Conservation (phyloP, 2,329 filamentous ascomycete genomes). For the Gyromitra esculenta region DNA sequence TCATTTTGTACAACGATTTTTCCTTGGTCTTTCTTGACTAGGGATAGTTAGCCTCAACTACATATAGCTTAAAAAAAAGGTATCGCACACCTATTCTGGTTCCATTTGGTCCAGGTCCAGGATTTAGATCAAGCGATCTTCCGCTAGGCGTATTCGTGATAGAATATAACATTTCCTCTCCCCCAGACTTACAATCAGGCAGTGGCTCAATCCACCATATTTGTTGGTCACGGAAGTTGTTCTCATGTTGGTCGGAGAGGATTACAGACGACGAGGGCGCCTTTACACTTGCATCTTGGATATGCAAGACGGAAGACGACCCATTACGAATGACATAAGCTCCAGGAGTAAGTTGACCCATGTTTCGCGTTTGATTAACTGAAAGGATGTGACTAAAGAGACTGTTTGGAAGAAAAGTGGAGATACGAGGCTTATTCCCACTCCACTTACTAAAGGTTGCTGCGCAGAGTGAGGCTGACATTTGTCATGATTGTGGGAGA, state of each 20-base stretch:
- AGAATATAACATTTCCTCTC: slow-evolving; percentile 13
- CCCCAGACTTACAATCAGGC: neutral
- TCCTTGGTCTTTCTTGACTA: slow-evolving; percentile 12
- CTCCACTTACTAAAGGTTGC: neutral
- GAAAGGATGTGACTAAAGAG: neutral
- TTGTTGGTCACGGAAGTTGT: slow-evolving; percentile 27
- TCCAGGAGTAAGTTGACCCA: slow-evolving; percentile 30
- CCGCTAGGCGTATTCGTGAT: slow-evolving; percentile 23
- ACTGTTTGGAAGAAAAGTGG: neutral
- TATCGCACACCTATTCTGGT: slow-evolving; percentile 2
- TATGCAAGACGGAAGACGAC: slow-evolving; percentile 29
- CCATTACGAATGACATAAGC: slow-evolving; percentile 43
- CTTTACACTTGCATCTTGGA: slow-evolving; percentile 5
- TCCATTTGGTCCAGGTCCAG: slow-evolving; percentile 1
- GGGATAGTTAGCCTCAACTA: neutral
- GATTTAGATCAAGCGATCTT: slow-evolving; percentile 21
- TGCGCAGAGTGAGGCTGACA: neutral
- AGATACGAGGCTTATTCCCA: neutral
- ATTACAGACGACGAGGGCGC: neutral
- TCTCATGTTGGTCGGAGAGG: slow-evolving; percentile 28
- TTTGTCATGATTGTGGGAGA: neutral
- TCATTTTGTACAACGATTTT: neutral
- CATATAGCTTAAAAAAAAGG: neutral
- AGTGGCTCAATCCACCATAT: slow-evolving; percentile 43
- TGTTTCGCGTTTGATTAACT: neutral